Percentiles rank a stretch among this genome's conserved stretches.
These are phyloP conservation scores for Sporothrix humicola DNA, from an alignment of 2,329 filamentous ascomycete genomes.

Conservation along the genomic window DNA sequence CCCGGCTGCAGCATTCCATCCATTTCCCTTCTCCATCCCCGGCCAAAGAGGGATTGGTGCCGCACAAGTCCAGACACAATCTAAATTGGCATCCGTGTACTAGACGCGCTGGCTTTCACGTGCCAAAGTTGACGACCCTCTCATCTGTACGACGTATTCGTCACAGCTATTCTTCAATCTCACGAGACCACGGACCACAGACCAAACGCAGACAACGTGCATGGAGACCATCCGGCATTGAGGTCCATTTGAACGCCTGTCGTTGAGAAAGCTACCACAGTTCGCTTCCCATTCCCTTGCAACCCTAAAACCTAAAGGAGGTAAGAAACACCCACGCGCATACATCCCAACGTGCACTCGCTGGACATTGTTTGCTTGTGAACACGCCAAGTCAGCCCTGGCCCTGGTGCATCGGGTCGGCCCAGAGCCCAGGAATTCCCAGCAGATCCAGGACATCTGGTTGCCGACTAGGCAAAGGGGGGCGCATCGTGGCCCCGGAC, in stretches of 20 bases:
- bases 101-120: constrained; percentile 18
- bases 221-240: not conserved
- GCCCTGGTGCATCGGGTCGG: constrained; percentile 20
- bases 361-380: constrained; percentile 19
- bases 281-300: not conserved
- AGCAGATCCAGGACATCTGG: not conserved
- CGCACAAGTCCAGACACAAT: not conserved
- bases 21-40: too few species aligned
- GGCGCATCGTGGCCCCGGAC: not conserved
- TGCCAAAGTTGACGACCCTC: not conserved
- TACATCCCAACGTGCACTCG: not conserved
- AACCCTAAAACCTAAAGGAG: not conserved
- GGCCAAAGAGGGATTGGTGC: not conserved
- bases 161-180: not conserved
- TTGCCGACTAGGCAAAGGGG: not conserved
- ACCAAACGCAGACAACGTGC: not conserved
- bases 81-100: too few species aligned
- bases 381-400: constrained; percentile 10
- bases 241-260: not conserved
- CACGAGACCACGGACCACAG: not conserved
- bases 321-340: not conserved
- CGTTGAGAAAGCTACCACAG: not conserved
- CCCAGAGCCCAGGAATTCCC: constrained; percentile 2
- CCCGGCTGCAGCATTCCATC: not conserved
- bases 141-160: not conserved